These are phyloP conservation scores for Adansonia madagascariensis DNA, from an alignment of 441 rosid genomes.

Conservation along the genomic window DNA sequence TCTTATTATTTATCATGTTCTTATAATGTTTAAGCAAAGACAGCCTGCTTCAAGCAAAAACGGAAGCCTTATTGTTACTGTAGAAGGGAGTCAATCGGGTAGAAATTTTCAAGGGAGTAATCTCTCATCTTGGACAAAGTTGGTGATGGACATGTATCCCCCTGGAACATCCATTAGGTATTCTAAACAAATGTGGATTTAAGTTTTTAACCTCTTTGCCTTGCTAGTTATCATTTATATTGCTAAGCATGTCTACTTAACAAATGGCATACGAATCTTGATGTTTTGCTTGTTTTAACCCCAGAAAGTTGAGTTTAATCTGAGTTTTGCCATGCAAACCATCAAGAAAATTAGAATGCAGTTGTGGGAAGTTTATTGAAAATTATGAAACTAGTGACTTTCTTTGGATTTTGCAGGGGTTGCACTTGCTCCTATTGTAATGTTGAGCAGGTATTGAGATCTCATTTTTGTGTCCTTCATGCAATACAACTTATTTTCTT, in stretches of 20 bases:
- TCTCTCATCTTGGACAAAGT: constrained; percentile 69
- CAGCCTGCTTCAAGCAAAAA: constrained; percentile 83
- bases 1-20: constrained; percentile 37
- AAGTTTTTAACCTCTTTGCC: background rate
- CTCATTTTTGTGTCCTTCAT: constrained; percentile 22
- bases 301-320: constrained; percentile 6
- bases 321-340: background rate
- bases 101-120: constrained; percentile 43
- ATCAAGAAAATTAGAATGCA: background rate
- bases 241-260: background rate
- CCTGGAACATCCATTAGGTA: constrained; percentile 79
- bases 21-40: constrained; percentile 80
- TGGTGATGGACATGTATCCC: constrained; percentile 80
- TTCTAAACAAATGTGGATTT: background rate
- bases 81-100: constrained; percentile 53
- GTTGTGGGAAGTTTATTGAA: background rate
- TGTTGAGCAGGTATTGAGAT: constrained; percentile 72
- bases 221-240: background rate
- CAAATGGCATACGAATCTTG: background rate
- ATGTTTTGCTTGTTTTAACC: background rate
- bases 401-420: constrained; percentile 56
- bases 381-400: background rate
- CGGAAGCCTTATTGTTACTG: constrained; percentile 49
- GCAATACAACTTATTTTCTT: background rate
- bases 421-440: constrained; percentile 79